Conservation (phyloP, 257 asterid genomes). For the Dorcoceras hygrometricum region DNA sequence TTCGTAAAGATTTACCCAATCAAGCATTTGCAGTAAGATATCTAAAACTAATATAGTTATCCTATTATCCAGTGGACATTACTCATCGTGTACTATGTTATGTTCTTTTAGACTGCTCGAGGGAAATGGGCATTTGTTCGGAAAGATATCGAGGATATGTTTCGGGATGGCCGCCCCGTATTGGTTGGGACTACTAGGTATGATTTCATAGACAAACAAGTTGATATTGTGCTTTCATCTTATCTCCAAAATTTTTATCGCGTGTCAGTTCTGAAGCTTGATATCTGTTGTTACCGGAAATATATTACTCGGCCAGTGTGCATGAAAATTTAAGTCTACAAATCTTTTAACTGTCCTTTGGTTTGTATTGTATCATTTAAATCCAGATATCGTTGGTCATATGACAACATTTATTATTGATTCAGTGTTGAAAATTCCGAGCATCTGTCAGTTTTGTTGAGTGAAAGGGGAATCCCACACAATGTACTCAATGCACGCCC, state of each 20-base stretch:
- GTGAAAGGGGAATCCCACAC: conserved; percentile 73
- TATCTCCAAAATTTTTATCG: background rate
- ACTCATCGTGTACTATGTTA: conserved; percentile 23
- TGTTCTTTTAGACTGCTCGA: conserved; percentile 66
- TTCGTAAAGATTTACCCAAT: conserved; percentile 80
- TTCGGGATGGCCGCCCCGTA: conserved; percentile 83
- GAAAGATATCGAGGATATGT: conserved; percentile 85
- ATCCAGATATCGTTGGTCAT: conserved; percentile 13
- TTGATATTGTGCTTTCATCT: conserved; percentile 1
- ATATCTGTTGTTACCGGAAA: conserved; percentile 12
- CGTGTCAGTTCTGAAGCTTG: background rate
- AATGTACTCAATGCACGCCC: conserved; percentile 98
- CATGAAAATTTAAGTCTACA: conserved; percentile 5
- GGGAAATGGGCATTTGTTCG: conserved; percentile 90
- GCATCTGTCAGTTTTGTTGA: conserved; percentile 70
- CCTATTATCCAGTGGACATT: conserved; percentile 19
- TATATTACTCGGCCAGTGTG: conserved; percentile 2
- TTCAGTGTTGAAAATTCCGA: conserved; percentile 98
- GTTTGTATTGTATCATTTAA: conserved; percentile 2
- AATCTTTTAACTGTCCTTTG: background rate
- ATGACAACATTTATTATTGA: conserved; percentile 26
- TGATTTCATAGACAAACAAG: conserved; percentile 2
- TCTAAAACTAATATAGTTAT: conserved; percentile 1
- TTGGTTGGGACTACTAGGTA: conserved; percentile 98
- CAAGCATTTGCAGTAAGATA: conserved; percentile 93